A percentile compares a stretch with the other conserved stretches of the same genome.
These are phyloP conservation scores for Candida pseudoglaebosa DNA, from an alignment of 805 yeast species.

Conservation along the genomic window DNA sequence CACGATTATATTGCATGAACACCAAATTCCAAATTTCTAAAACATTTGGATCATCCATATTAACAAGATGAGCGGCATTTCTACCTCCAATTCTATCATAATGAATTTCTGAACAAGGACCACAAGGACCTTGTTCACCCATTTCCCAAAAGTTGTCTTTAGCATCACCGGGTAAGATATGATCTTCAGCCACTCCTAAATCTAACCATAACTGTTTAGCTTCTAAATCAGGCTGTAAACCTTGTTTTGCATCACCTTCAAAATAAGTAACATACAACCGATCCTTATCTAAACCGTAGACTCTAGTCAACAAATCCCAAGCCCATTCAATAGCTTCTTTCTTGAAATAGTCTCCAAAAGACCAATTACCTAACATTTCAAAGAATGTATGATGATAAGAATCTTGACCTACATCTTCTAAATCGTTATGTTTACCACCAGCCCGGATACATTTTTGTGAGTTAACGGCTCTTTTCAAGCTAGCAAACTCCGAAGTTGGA, in stretches of 20 bases:
- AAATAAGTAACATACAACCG: slow-evolving; percentile 94
- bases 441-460: slow-evolving; percentile 99
- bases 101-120: slow-evolving; percentile 97
- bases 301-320: slow-evolving; percentile 87
- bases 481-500: slow-evolving; percentile 83
- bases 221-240: slow-evolving; percentile 89
- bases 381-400: slow-evolving; percentile 98
- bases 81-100: slow-evolving; percentile 98
- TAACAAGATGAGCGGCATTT: slow-evolving; percentile 86
- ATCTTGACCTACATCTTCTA: slow-evolving; percentile 98
- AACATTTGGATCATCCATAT: slow-evolving; percentile 97
- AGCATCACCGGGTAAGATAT: slow-evolving; percentile 86
- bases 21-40: slow-evolving; percentile 98
- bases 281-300: slow-evolving; percentile 72
- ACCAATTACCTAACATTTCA: slow-evolving; percentile 99
- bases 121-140: slow-evolving; percentile 99
- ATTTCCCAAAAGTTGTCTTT: slow-evolving; percentile 99
- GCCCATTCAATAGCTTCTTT: slow-evolving; percentile 84
- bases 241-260: slow-evolving; percentile 83
- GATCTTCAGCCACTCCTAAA: slow-evolving; percentile 88
- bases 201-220: slow-evolving; percentile 83
- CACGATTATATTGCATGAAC: slow-evolving; percentile 95
- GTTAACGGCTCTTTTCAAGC: slow-evolving; percentile 84
- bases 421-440: slow-evolving; percentile 97
- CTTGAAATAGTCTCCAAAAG: slow-evolving; percentile 98